phyloP scores from a whole-genome alignment of 805 yeast genomes.

The Nakazawaea molendinolei region DNA sequence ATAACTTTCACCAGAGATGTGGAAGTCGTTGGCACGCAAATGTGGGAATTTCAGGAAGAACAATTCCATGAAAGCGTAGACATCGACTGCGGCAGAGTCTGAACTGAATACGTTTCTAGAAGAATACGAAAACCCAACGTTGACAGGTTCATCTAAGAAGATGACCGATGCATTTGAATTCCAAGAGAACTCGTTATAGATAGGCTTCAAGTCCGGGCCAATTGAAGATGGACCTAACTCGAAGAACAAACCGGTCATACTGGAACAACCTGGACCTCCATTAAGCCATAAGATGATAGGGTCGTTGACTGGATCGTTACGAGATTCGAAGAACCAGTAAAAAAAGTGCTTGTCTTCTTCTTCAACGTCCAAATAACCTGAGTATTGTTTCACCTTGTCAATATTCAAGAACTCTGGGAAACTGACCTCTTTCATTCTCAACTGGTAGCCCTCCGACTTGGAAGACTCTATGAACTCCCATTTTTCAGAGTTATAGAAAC shows the following conservation, averaged over 20 bases:
- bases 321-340: conserved; percentile 76
- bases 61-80: conserved; percentile 68
- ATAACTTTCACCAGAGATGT: conserved; percentile 89
- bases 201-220: conserved; percentile 52
- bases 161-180: conserved; percentile 78
- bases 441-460: background rate
- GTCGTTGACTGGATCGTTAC: conserved; percentile 78
- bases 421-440: background rate
- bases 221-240: conserved; percentile 81
- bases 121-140: conserved; percentile 73
- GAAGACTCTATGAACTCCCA: conserved; percentile 1
- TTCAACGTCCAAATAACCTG: conserved; percentile 78
- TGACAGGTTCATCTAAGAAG: conserved; percentile 84
- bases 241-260: conserved; percentile 78
- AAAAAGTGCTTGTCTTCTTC: conserved; percentile 86
- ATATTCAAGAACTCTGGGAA: conserved; percentile 22
- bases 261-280: conserved; percentile 95
- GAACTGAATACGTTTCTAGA: conserved; percentile 42
- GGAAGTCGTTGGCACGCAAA: conserved; percentile 53
- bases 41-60: conserved; percentile 69
- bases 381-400: conserved; percentile 74
- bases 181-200: conserved; percentile 75
- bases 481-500: background rate
- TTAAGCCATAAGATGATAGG: conserved; percentile 86
- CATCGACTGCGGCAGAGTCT: conserved; percentile 72